phyloP scores from a whole-genome alignment of 495 filamentous ascomycete genomes.

The Trichodelitschia bisporula region DNA sequence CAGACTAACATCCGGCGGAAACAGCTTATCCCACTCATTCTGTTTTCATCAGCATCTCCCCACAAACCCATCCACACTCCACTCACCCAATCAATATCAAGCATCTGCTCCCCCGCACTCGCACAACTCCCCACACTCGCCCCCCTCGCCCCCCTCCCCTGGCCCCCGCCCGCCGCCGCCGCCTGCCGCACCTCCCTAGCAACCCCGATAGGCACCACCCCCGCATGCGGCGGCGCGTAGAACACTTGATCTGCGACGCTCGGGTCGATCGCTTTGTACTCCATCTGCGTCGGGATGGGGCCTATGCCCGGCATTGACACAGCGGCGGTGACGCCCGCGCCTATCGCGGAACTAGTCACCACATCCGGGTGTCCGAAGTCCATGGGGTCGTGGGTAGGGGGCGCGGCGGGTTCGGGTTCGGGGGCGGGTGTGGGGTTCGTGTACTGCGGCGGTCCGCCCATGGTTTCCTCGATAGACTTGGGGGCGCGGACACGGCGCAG shows the following conservation, averaged over 20 bases:
- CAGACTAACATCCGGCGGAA: slow-evolving; percentile 3
- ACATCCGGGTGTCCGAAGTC: no score
- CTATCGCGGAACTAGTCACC: no score
- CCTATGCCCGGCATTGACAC: no score
- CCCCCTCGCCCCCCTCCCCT: no score
- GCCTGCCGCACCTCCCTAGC: no score
- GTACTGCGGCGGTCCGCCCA: neutral
- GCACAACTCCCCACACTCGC: neutral
- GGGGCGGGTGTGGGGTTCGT: no score
- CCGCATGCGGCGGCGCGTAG: neutral
- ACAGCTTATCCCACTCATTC: slow-evolving; percentile 9
- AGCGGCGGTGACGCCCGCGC: no score
- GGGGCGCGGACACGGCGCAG: slow-evolving; percentile 18
- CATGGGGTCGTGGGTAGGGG: no score
- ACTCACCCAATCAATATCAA: slow-evolving; percentile 13
- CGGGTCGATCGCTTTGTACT: neutral
- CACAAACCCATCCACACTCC: neutral
- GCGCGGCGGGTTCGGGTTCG: no score
- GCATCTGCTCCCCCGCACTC: neutral
- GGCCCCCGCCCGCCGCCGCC: no score
- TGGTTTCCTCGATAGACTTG: neutral
- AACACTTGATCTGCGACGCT: neutral
- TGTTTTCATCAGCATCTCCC: neutral
- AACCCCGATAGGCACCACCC: no score
- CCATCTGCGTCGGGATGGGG: no score